Conservation (phyloP, 2,329 filamentous ascomycete genomes). For the Colletotrichum theobromicola region DNA sequence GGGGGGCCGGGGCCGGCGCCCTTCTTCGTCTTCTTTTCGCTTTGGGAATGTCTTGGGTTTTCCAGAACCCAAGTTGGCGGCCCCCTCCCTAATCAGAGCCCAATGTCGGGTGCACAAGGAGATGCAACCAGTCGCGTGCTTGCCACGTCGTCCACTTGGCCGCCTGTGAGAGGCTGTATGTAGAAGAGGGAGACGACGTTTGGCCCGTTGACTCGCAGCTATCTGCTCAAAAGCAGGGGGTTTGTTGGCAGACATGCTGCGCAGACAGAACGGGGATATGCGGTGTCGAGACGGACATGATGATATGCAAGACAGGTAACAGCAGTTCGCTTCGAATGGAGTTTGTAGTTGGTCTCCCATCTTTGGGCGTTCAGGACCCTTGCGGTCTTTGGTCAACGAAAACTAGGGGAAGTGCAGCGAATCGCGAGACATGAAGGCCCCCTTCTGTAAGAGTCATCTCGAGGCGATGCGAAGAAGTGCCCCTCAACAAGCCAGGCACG, state of each 20-base stretch:
- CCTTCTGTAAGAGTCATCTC: background rate
- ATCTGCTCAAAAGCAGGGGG: background rate
- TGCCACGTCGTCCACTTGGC: constrained; percentile 31
- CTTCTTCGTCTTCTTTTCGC: background rate
- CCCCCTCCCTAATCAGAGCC: background rate
- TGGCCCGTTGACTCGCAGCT: constrained; percentile 3
- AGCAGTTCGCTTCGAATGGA: background rate
- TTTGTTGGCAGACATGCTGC: background rate
- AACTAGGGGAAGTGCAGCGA: background rate
- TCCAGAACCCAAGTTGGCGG: background rate
- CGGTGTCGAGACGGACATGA: background rate
- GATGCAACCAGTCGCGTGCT: constrained; percentile 22
- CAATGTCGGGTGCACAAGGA: background rate
- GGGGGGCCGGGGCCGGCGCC: background rate
- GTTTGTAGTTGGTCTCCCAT: background rate
- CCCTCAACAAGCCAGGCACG: background rate
- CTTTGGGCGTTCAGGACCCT: background rate
- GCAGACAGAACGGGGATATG: background rate
- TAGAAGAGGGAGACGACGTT: background rate
- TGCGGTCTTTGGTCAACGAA: background rate
- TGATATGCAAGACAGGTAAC: background rate
- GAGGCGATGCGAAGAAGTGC: background rate
- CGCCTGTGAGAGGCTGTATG: constrained; percentile 30
- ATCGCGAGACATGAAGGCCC: background rate
- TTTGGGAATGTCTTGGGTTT: constrained; percentile 7